phyloP scores from a whole-genome alignment of 1,139 yeast genomes.

The Debaryomyces subglobosus region DNA sequence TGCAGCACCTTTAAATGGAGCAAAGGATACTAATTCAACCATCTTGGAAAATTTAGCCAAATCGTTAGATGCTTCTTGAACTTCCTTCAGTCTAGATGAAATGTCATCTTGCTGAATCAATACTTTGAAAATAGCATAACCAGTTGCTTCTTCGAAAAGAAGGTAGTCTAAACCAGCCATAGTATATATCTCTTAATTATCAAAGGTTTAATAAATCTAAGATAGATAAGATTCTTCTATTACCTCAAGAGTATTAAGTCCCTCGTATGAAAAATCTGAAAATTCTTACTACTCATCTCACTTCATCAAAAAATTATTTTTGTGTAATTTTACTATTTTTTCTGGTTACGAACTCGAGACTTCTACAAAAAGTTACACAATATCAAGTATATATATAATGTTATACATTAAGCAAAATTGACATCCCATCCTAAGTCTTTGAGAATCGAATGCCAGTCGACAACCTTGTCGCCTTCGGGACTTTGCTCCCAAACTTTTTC shows the following conservation, averaged over 20 bases:
- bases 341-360: constrained; percentile 4
- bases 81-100: constrained; percentile 90
- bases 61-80: constrained; percentile 88
- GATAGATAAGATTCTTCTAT: constrained; percentile 6
- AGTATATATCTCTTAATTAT: constrained; percentile 11
- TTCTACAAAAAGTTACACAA: constrained; percentile 4
- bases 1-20: constrained; percentile 99
- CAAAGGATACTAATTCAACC: constrained; percentile 91
- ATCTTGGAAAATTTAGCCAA: constrained; percentile 88
- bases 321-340: constrained; percentile 10
- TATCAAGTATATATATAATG: background rate
- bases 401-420: constrained; percentile 58
- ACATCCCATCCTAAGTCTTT: constrained; percentile 76
- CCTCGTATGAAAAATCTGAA: constrained; percentile 11
- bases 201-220: constrained; percentile 2
- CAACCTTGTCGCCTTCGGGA: constrained; percentile 39
- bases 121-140: constrained; percentile 95
- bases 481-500: constrained; percentile 53
- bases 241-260: background rate
- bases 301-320: constrained; percentile 12
- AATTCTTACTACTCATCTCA: constrained; percentile 22
- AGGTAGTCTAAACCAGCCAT: constrained; percentile 84
- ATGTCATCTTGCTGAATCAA: constrained; percentile 92
- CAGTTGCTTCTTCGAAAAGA: constrained; percentile 98
- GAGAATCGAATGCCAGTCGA: constrained; percentile 71